Evolutionary conservation across 139 green algal genomes (phyloP).

Genomic region (Trebouxia sp.): DNA sequence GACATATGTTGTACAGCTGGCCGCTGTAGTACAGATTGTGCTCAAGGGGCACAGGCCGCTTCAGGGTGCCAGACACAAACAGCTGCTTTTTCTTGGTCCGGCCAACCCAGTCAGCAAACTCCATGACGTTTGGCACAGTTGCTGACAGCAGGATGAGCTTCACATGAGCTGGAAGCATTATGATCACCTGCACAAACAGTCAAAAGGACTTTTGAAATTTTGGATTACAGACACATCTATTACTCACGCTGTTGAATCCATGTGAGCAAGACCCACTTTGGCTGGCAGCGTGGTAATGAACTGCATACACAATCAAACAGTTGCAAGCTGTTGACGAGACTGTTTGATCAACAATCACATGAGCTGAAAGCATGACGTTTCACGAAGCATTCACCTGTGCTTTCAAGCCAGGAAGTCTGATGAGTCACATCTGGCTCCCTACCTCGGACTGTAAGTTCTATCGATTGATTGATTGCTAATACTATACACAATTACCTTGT

Average conservation of each 20-base stretch:
- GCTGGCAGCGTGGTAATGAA: not conserved
- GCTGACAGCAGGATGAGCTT: conserved; percentile 93
- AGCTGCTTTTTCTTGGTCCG: conserved; percentile 89
- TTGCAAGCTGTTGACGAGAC: no score
- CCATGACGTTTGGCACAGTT: conserved; percentile 96
- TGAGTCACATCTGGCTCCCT: no score
- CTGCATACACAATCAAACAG: not conserved
- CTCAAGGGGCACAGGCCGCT: conserved; percentile 92
- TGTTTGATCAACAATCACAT: no score
- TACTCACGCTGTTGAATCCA: no score
- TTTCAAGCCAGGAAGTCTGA: no score
- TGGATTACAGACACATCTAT: no score
- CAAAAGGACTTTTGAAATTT: no score
- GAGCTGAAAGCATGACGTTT: no score
- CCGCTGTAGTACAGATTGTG: conserved; percentile 89
- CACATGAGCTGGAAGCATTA: conserved; percentile 96
- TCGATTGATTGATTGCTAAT: no score
- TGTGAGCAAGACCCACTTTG: not conserved
- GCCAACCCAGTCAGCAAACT: conserved; percentile 98
- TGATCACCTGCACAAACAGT: conserved; percentile 97
- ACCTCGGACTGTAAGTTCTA: no score
- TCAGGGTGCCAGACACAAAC: conserved; percentile 85
- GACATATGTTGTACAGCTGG: conserved; percentile 78
- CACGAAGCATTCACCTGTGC: no score
- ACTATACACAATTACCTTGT: no score